Evolutionary conservation across 164 flowering plant species (phyloP).

Genomic region (Dillenia turbinata): DNA sequence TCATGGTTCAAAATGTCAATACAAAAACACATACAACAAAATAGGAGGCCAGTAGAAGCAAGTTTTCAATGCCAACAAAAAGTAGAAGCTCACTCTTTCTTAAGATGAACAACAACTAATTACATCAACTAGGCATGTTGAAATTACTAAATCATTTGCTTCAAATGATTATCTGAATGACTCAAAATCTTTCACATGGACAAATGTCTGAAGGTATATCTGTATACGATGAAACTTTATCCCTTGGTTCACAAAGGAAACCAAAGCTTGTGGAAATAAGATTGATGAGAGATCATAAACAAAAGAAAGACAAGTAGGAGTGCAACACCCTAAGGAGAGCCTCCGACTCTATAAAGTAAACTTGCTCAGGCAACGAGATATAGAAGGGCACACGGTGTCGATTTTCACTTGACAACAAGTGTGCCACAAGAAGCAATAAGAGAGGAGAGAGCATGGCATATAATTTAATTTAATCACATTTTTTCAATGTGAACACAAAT

Average conservation of each 20-base stretch:
- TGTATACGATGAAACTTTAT: neutral
- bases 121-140: neutral
- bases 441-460: slow-evolving; percentile 56
- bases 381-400: slow-evolving; percentile 26
- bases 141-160: neutral
- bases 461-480: slow-evolving; percentile 59
- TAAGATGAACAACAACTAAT: neutral
- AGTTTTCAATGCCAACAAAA: neutral
- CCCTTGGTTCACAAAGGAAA: slow-evolving; percentile 53
- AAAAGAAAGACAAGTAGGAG: slow-evolving; percentile 58
- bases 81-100: neutral
- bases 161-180: neutral
- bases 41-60: neutral
- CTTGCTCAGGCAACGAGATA: slow-evolving; percentile 57
- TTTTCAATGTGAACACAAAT: no score
- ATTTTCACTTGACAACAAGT: slow-evolving; percentile 46
- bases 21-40: neutral
- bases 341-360: slow-evolving; percentile 73
- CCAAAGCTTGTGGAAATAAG: slow-evolving; percentile 77
- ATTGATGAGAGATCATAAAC: slow-evolving; percentile 81
- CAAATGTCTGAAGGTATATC: neutral
- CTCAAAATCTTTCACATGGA: slow-evolving; percentile 8
- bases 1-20: neutral
- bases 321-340: slow-evolving; percentile 91
- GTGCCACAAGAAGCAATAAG: slow-evolving; percentile 51